Base-by-base conservation (phyloP, 2,329 filamentous ascomycete species). In the Penicillium sp. region DNA sequence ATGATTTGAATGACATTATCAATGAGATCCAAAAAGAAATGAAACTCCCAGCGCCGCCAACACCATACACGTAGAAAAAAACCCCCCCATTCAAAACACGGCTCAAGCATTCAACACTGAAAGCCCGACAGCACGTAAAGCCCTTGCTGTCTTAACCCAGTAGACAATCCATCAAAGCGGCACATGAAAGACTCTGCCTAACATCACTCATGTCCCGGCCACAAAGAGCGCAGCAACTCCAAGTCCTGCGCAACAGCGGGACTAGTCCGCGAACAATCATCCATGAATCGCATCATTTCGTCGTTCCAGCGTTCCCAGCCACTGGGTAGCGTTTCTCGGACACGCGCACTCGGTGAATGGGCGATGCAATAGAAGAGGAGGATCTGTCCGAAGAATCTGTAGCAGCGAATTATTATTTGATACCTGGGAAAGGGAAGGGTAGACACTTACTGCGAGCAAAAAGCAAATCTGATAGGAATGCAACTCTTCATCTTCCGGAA, bases 301-400 rank as follows among this genome's bases (percentile, higher is more conserved):
- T 71, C 69, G 37, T 73, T 77, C 76, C 76, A 79, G 5, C 70
- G 69, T 49, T 79, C 75, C 74, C 75, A 78, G 53, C 74, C 76
- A 1, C 57, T n/a, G 1, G 76, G 76, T 6, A 79, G 60, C 0
- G 72, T 73, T 22, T 73, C 70, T 2, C 75, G 70, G 3, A 79
- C 61, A 7, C 73, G 71, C 0, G 67, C 34, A 58, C 75, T 71
- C 0, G 74, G 67, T 3, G 76, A 78, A 45, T 76, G 71, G 2
- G 75, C 71, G 51, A 78, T 76, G 53, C 75, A 77, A 58, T 78
- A 75, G 61, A 78, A 78, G 25, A 79, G 70, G 35, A 79, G 71
- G 28, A 78, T 67, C 61, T 79, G 76, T 20, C 76, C 76, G 60
- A 79, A 79, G 64, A 79, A 77, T 47, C 74, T 76, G 35, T 2